These are phyloP conservation scores for Biscutella laevigata DNA, from an alignment of 441 rosid species.

Conservation along the genomic window DNA sequence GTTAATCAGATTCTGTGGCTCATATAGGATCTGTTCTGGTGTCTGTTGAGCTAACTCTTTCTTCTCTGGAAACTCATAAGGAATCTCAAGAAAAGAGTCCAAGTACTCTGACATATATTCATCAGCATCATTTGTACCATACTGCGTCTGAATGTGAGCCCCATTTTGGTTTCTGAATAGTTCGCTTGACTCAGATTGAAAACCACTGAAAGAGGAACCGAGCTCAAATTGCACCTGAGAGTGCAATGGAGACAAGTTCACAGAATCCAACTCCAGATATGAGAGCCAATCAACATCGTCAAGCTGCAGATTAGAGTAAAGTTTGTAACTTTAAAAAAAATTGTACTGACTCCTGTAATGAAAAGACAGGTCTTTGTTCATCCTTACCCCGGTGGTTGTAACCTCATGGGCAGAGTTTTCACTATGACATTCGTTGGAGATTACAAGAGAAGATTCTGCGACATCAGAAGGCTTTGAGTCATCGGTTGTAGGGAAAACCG, in stretches of 20 bases:
- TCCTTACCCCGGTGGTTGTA: slow-evolving; percentile 33
- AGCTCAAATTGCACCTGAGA: slow-evolving; percentile 32
- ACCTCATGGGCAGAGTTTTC: slow-evolving; percentile 21
- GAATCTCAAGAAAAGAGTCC: slow-evolving; percentile 33
- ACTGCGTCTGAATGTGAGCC: slow-evolving; percentile 10
- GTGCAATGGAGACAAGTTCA: slow-evolving; percentile 41
- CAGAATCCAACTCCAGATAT: slow-evolving; percentile 20
- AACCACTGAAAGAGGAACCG: slow-evolving; percentile 25
- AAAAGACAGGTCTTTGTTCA: background rate
- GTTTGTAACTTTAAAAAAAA: slow-evolving; percentile 2
- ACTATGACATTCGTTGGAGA: slow-evolving; percentile 19
- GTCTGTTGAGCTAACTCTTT: slow-evolving; percentile 12
- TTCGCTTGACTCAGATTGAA: slow-evolving; percentile 14
- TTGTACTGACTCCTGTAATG: background rate
- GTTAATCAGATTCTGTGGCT: slow-evolving; percentile 7
- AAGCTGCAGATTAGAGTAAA: slow-evolving; percentile 25
- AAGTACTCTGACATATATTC: slow-evolving; percentile 33
- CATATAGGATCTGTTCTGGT: slow-evolving; percentile 23
- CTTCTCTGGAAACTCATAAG: slow-evolving; percentile 26
- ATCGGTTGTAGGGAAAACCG: slow-evolving; percentile 13
- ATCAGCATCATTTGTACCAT: slow-evolving; percentile 32
- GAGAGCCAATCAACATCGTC: slow-evolving; percentile 29
- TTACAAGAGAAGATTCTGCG: slow-evolving; percentile 11
- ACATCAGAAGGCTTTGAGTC: slow-evolving; percentile 6
- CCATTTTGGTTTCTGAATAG: slow-evolving; percentile 4